Conservation (phyloP, 441 rosid genomes). For the Omphalea diandra region DNA sequence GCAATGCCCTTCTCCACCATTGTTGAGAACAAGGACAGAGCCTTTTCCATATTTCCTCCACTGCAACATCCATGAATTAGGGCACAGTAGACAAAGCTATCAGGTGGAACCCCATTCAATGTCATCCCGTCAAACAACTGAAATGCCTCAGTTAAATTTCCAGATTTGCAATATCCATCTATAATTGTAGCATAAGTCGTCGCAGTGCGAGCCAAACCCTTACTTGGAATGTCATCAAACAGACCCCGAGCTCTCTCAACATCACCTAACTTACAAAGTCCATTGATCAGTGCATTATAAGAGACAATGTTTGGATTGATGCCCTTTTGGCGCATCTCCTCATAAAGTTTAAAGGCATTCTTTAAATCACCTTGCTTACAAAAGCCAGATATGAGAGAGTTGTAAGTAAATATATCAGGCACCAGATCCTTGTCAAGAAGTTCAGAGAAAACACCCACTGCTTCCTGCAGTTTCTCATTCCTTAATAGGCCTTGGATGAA, state of each 20-base stretch:
- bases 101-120: constrained; percentile 62
- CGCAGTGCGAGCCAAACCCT: constrained; percentile 50
- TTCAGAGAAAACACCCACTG: constrained; percentile 55
- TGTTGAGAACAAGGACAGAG: constrained; percentile 46
- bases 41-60: constrained; percentile 39
- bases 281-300: constrained; percentile 58
- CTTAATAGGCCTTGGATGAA: constrained; percentile 64
- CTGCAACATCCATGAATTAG: constrained; percentile 62
- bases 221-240: constrained; percentile 56
- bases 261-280: constrained; percentile 65
- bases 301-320: constrained; percentile 39
- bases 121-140: constrained; percentile 48
- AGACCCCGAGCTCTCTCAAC: constrained; percentile 59
- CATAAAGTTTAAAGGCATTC: constrained; percentile 51
- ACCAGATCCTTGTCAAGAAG: constrained; percentile 49
- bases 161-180: constrained; percentile 65
- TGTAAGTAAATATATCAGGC: constrained; percentile 47
- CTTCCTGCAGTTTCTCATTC: constrained; percentile 59
- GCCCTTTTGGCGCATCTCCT: constrained; percentile 53
- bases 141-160: constrained; percentile 58
- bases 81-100: constrained; percentile 47
- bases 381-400: constrained; percentile 49
- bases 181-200: constrained; percentile 63
- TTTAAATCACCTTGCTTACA: constrained; percentile 62
- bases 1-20: constrained; percentile 57